Evolutionary conservation across 2,329 filamentous ascomycete species (phyloP).

Genomic region (Botrytis pseudocinerea): DNA sequence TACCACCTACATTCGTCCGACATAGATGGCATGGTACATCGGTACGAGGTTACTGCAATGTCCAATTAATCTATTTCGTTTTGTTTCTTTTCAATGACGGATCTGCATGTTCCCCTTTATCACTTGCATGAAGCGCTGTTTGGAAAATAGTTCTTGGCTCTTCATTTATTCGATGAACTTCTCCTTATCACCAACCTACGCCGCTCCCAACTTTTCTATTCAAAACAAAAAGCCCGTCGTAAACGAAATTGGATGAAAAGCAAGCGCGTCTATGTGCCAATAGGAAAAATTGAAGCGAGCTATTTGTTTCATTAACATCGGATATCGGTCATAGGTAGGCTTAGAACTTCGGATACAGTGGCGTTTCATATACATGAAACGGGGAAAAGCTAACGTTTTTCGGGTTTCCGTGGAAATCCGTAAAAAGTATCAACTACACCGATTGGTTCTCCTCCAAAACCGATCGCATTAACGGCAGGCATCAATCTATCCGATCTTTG

Average conservation of each 20-base stretch:
- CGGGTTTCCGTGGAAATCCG: neutral
- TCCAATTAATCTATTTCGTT: neutral
- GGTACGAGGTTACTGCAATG: neutral
- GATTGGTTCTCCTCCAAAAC: neutral
- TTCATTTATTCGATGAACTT: slow-evolving; percentile 3
- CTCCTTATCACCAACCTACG: neutral
- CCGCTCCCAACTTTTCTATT: neutral
- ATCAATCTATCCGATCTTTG: slow-evolving; percentile 9
- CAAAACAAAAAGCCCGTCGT: neutral
- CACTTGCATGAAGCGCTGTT: neutral
- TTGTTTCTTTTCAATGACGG: neutral
- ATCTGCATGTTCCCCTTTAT: neutral
- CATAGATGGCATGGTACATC: neutral
- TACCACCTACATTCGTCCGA: neutral
- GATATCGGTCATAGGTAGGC: neutral
- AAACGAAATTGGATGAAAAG: slow-evolving; percentile 5
- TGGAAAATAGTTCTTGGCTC: neutral
- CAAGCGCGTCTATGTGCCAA: slow-evolving; percentile 2
- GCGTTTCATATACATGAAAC: neutral
- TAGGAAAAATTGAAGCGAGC: neutral
- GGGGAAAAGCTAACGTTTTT: neutral
- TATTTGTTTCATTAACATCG: slow-evolving; percentile 1
- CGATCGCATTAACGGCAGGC: neutral
- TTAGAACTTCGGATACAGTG: neutral
- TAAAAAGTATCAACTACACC: neutral